Evolutionary conservation across 352 stramenopile genomes (phyloP).

Genomic region (Pythium monospermum): DNA sequence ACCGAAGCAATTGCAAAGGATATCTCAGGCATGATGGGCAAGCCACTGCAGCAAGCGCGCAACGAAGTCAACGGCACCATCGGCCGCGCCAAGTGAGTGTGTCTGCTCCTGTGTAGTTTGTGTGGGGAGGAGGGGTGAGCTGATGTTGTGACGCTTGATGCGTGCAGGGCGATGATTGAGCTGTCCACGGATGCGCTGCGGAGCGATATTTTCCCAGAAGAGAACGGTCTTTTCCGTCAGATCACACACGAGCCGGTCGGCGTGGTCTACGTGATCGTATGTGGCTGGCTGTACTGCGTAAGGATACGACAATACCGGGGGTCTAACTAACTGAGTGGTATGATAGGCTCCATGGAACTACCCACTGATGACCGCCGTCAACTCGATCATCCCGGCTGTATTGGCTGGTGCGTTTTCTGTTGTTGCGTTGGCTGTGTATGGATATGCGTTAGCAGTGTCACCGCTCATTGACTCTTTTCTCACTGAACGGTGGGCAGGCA

Average conservation of each 20-base stretch:
- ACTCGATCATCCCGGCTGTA: constrained; percentile 80
- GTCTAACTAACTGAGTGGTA: background rate
- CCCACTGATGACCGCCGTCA: constrained; percentile 82
- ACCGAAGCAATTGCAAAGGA: constrained; percentile 59
- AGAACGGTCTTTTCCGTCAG: constrained; percentile 66
- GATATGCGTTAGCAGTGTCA: too few species aligned
- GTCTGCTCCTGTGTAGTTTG: too few species aligned
- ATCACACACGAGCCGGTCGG: constrained; percentile 82
- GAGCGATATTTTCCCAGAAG: constrained; percentile 53
- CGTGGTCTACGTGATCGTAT: constrained; percentile 79
- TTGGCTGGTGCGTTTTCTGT: constrained; percentile 42
- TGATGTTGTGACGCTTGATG: too few species aligned
- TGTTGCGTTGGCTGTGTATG: too few species aligned
- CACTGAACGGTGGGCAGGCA: too few species aligned
- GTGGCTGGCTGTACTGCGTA: constrained; percentile 8
- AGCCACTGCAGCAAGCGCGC: constrained; percentile 65
- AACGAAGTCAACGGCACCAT: constrained; percentile 76
- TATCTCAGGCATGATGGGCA: constrained; percentile 84
- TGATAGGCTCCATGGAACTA: constrained; percentile 79
- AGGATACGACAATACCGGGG: too few species aligned
- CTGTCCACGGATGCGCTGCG: constrained; percentile 60
- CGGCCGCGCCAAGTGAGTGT: constrained; percentile 48
- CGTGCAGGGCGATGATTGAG: constrained; percentile 60
- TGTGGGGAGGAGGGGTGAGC: too few species aligned
- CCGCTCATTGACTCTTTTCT: too few species aligned